phyloP scores from a whole-genome alignment of 2,329 filamentous ascomycete genomes.

The Cryphonectria parasitica region DNA sequence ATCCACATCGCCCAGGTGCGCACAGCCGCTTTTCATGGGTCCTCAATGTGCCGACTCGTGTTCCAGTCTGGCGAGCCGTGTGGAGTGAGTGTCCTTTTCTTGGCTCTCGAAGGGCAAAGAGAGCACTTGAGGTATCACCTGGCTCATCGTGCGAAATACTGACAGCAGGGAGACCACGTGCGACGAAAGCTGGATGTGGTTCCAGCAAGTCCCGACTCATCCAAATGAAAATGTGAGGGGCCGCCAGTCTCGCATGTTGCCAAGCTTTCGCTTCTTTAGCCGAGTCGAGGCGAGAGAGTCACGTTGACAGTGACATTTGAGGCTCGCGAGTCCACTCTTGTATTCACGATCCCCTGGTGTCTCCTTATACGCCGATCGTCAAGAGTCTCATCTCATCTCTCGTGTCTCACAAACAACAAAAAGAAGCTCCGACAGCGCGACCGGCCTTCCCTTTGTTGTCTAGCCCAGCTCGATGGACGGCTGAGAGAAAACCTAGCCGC shows the following conservation, averaged over 20 bases:
- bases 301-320: neutral
- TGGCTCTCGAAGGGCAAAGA: neutral
- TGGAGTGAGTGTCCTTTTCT: neutral
- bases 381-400: neutral
- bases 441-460: neutral
- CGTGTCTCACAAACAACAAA: neutral
- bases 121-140: neutral
- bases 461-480: neutral
- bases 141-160: neutral
- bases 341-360: neutral
- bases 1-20: neutral
- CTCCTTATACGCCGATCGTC: neutral
- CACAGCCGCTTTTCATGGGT: constrained; percentile 1
- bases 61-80: neutral
- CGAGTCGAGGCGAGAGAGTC: neutral
- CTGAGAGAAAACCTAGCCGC: neutral
- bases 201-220: neutral
- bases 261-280: constrained; percentile 7
- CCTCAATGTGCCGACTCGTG: neutral
- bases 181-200: neutral
- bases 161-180: neutral
- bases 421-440: neutral
- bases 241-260: neutral
- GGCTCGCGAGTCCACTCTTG: neutral
- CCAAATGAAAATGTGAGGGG: neutral